Evolutionary conservation across 129 eudicot genomes (phyloP).

Genomic region (Deinandra increscens): DNA sequence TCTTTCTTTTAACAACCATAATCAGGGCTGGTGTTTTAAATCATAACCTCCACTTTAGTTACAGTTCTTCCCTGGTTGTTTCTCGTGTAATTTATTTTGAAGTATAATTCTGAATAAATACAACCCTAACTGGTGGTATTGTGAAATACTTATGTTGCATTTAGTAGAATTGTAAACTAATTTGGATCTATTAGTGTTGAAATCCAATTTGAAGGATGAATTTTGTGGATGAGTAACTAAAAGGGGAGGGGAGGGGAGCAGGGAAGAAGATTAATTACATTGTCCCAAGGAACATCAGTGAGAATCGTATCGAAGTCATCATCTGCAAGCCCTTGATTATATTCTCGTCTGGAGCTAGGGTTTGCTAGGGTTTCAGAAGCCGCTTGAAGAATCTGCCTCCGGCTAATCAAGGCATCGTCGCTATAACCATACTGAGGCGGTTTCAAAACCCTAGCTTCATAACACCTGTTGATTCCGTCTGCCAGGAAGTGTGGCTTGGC

Average conservation of each 20-base stretch:
- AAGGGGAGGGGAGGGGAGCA: neutral
- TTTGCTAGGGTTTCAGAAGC: conserved; percentile 77
- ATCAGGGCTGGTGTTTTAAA: neutral
- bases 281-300: conserved; percentile 83
- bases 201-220: conserved; percentile 1
- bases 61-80: neutral
- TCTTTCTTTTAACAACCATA: neutral
- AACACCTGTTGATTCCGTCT: conserved; percentile 76
- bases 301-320: conserved; percentile 67
- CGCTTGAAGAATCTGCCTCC: conserved; percentile 85
- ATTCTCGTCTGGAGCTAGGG: conserved; percentile 70
- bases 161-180: neutral
- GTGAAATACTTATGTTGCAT: neutral
- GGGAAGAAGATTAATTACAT: conserved; percentile 45
- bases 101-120: neutral
- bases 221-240: neutral
- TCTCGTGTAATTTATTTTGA: neutral
- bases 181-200: neutral
- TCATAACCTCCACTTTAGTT: neutral
- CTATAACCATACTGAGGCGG: conserved; percentile 94
- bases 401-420: conserved; percentile 70
- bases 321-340: conserved; percentile 67
- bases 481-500: conserved; percentile 79
- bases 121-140: neutral
- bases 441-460: conserved; percentile 68